phyloP scores from a whole-genome alignment of 805 yeast species.

The Kodamaea hsintzibuensis region DNA sequence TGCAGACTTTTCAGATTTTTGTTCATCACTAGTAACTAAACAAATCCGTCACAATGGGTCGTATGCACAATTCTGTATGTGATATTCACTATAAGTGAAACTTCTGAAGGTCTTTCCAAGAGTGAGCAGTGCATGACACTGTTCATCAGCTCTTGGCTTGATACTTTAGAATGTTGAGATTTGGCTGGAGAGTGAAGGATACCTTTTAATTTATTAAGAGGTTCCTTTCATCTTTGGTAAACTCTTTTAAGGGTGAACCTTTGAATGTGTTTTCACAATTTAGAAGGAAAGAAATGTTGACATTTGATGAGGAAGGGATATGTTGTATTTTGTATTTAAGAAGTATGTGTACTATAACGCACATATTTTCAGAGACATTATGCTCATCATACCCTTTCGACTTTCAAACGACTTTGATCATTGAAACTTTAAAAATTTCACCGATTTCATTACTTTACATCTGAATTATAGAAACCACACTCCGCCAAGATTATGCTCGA shows the following conservation, averaged over 20 bases:
- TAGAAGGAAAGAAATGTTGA: too few species aligned
- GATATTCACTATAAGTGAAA: constrained; percentile 16
- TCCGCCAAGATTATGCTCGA: not conserved
- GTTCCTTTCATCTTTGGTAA: not conserved
- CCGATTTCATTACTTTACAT: too few species aligned
- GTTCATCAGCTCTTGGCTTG: constrained; percentile 25
- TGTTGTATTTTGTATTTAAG: too few species aligned
- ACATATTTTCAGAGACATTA: too few species aligned
- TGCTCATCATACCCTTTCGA: too few species aligned
- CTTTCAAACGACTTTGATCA: too few species aligned
- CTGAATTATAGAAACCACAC: too few species aligned
- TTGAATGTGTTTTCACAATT: not conserved
- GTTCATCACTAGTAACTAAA: constrained; percentile 12
- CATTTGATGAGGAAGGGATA: too few species aligned
- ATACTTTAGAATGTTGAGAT: constrained; percentile 13
- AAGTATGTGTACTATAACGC: too few species aligned
- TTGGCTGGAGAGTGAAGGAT: not conserved
- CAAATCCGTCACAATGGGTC: constrained; percentile 87
- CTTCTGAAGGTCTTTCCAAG: constrained; percentile 16
- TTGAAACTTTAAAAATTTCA: too few species aligned
- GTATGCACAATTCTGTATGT: constrained; percentile 98
- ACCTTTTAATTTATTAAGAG: not conserved
- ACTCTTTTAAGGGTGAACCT: not conserved
- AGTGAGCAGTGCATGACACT: constrained; percentile 13
- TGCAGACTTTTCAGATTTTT: constrained; percentile 13